Evolutionary conservation across 805 yeast genomes (phyloP).

Genomic region (Sugiyamaella valdiviana): DNA sequence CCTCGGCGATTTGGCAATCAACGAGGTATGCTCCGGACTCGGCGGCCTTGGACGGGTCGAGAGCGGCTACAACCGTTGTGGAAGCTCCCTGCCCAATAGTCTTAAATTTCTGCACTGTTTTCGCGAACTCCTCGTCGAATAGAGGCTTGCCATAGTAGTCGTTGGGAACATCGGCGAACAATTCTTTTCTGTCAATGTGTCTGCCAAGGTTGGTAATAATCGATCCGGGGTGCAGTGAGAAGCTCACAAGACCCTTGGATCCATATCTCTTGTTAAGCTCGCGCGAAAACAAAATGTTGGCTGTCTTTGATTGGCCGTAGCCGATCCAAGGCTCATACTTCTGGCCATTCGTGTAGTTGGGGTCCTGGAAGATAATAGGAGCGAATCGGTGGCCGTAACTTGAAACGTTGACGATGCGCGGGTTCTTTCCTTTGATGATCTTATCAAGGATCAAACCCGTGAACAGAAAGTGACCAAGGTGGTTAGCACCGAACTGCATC

Average conservation of each 20-base stretch:
- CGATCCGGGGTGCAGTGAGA: slow-evolving; percentile 11
- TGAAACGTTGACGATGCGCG: slow-evolving; percentile 5
- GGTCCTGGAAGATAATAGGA: slow-evolving; percentile 7
- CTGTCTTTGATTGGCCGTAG: slow-evolving; percentile 2
- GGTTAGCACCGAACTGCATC: slow-evolving; percentile 72
- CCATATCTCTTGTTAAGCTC: slow-evolving; percentile 1
- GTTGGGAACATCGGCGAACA: neutral
- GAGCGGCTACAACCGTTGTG: slow-evolving; percentile 7
- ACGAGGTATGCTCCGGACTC: slow-evolving; percentile 3
- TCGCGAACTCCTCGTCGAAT: neutral
- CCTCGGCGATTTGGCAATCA: slow-evolving; percentile 4
- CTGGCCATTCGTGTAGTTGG: slow-evolving; percentile 2
- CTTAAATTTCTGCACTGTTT: neutral
- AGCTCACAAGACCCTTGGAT: slow-evolving; percentile 2
- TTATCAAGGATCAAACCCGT: slow-evolving; percentile 36
- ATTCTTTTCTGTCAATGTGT: slow-evolving; percentile 5
- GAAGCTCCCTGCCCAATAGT: slow-evolving; percentile 7
- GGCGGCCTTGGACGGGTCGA: slow-evolving; percentile 2
- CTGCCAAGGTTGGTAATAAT: slow-evolving; percentile 8
- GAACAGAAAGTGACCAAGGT: slow-evolving; percentile 67
- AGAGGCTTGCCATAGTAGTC: neutral
- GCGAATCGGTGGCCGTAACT: slow-evolving; percentile 3
- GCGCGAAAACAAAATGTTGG: slow-evolving; percentile 6
- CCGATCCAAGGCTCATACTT: slow-evolving; percentile 5
- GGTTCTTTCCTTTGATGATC: neutral